phyloP scores from a whole-genome alignment of 1,139 yeast genomes.

The Lodderomyces jiufengensis region DNA sequence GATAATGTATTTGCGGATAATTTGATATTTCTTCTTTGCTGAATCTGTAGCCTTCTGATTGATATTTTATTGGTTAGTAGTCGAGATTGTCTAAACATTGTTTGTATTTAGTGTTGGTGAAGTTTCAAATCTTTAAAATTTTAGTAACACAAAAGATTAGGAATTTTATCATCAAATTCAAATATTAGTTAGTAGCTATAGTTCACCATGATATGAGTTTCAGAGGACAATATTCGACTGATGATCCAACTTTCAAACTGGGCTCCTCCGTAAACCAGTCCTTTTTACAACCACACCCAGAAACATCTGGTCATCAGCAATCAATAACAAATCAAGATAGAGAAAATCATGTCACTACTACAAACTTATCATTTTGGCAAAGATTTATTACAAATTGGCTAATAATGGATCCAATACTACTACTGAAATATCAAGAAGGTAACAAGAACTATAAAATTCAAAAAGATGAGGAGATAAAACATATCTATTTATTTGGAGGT shows the following conservation, averaged over 20 bases:
- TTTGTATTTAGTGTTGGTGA: too few relatives aligned
- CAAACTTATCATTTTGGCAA: constrained; percentile 14
- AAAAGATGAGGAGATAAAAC: constrained; percentile 24
- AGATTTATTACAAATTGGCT: constrained; percentile 40
- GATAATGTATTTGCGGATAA: constrained; percentile 4
- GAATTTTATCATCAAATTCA: too few relatives aligned
- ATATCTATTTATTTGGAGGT: constrained; percentile 62
- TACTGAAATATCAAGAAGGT: constrained; percentile 6
- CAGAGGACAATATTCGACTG: constrained; percentile 2
- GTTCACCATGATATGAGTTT: constrained; percentile 6
- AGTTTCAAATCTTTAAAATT: too few relatives aligned
- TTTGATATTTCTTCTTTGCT: constrained; percentile 4
- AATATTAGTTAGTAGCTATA: too few relatives aligned
- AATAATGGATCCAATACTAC: constrained; percentile 35
- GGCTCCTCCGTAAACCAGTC: constrained; percentile 1
- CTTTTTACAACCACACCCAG: constrained; percentile 2
- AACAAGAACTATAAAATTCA: constrained; percentile 35
- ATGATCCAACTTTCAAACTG: constrained; percentile 2
- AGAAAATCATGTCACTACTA: background rate
- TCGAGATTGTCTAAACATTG: constrained; percentile 5
- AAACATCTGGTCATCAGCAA: background rate
- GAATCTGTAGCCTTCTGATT: background rate
- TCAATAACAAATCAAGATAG: background rate
- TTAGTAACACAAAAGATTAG: too few relatives aligned
- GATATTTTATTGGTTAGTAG: constrained; percentile 1